Evolutionary conservation across 192 early-diverging fungal genomes (phyloP).

Genomic region (Gaertneriomyces semiglobifer): DNA sequence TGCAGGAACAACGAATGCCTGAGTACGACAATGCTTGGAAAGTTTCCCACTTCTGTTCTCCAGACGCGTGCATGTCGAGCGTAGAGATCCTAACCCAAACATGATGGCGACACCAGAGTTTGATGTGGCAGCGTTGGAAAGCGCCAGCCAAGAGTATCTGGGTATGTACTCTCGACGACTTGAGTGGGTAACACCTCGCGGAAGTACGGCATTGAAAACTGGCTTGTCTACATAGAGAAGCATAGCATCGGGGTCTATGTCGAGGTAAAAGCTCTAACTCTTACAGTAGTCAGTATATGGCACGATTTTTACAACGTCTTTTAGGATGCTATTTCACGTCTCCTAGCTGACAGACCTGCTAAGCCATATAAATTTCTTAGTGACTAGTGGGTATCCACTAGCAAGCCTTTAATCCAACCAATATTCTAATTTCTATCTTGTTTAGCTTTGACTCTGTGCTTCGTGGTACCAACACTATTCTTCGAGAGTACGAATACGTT

Average conservation of each 20-base stretch:
- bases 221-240: constrained; percentile 7
- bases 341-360: constrained; percentile 31
- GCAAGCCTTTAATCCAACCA: background rate
- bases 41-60: no score
- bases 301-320: background rate
- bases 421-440: background rate
- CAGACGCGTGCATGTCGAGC: no score
- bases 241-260: constrained; percentile 28
- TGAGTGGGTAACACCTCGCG: no score
- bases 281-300: background rate
- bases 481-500: constrained; percentile 34
- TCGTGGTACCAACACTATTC: constrained; percentile 29
- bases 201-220: no score
- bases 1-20: no score
- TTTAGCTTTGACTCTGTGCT: constrained; percentile 31
- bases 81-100: no score
- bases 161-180: no score
- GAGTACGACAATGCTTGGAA: no score
- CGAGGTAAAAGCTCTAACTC: constrained; percentile 15
- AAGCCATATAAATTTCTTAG: constrained; percentile 16
- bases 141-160: no score
- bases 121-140: no score
- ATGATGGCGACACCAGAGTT: no score
- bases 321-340: constrained; percentile 23
- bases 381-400: constrained; percentile 24